Evolutionary conservation across 306 rosid genomes (phyloP).

Genomic region (Inga laurina): DNA sequence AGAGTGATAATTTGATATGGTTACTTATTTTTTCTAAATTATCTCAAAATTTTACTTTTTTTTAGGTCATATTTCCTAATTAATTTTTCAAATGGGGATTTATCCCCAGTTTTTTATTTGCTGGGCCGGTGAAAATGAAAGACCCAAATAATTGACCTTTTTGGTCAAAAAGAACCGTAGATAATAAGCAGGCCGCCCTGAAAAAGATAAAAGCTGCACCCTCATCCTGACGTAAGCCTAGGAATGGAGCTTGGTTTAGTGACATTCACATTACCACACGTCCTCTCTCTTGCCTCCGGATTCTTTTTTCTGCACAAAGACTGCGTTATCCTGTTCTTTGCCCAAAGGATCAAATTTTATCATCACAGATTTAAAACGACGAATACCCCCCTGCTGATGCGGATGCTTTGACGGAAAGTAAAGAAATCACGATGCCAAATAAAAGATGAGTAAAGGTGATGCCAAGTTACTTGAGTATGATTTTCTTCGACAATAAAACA

Average conservation of each 20-base stretch:
- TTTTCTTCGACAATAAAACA: not conserved
- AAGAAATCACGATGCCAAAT: constrained; percentile 1
- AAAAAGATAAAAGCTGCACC: not conserved
- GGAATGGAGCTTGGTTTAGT: not conserved
- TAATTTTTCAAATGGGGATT: too few relatives aligned
- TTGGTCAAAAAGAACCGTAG: not conserved
- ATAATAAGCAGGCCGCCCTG: not conserved
- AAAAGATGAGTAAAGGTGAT: not conserved
- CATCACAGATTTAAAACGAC: not conserved
- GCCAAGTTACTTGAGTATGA: not conserved
- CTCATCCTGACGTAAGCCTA: not conserved
- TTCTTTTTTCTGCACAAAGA: not conserved
- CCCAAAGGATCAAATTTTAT: not conserved
- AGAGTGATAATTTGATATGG: too few relatives aligned
- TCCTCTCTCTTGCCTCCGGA: not conserved
- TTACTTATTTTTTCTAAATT: too few relatives aligned
- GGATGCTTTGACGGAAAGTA: not conserved
- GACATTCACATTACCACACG: not conserved
- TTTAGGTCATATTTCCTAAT: too few relatives aligned
- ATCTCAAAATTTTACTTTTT: too few relatives aligned
- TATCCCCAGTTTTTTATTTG: not conserved
- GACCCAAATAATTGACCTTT: not conserved
- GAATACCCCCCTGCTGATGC: not conserved
- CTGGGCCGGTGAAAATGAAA: not conserved
- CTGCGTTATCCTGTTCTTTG: not conserved